These are phyloP conservation scores for Aspergillus aculeatus DNA, from an alignment of 2,329 filamentous ascomycete species.

Conservation along the genomic window DNA sequence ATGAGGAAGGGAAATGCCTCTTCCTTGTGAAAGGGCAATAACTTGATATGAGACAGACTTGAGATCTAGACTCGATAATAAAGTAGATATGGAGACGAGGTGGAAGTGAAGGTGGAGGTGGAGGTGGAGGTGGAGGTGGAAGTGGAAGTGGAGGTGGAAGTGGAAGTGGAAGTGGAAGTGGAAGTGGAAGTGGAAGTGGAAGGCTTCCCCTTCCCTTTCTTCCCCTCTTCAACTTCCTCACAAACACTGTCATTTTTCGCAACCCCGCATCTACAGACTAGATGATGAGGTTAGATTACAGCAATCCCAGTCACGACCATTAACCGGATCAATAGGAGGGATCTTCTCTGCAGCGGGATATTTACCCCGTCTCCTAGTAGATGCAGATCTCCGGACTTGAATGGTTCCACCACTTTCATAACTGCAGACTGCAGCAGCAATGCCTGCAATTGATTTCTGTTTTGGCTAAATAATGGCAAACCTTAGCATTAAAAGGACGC, in stretches of 20 bases:
- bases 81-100: not conserved
- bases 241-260: not conserved
- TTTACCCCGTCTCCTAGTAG: not conserved
- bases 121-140: too few species aligned
- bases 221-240: not conserved
- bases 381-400: not conserved
- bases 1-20: too few species aligned
- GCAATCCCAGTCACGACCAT: not conserved
- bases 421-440: not conserved
- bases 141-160: too few species aligned
- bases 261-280: not conserved
- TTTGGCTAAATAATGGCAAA: not conserved
- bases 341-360: not conserved
- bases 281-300: not conserved
- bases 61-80: not conserved
- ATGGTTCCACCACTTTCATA: not conserved
- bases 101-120: not conserved
- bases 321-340: not conserved
- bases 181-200: too few species aligned
- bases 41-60: not conserved
- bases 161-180: too few species aligned
- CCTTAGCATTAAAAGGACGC: not conserved
- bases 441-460: not conserved
- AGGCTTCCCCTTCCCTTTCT: not conserved
- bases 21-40: not conserved